Conservation (phyloP, 805 yeast species). For the Pichia paraexigua region DNA sequence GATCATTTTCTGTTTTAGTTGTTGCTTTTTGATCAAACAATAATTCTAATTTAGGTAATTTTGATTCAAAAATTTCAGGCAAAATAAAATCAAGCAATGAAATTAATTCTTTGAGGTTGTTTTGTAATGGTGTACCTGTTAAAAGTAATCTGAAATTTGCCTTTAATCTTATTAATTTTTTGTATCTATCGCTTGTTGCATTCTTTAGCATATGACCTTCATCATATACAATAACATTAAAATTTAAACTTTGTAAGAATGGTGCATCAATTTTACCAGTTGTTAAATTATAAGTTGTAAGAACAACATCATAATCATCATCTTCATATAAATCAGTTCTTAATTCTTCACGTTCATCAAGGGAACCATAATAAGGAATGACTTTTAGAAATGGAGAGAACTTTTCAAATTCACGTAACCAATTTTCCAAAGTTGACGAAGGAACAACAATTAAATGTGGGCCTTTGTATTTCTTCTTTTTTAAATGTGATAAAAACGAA, state of each 20-base stretch:
- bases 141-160: slow-evolving; percentile 80
- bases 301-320: slow-evolving; percentile 71
- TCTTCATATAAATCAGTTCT: slow-evolving; percentile 58
- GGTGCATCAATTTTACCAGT: slow-evolving; percentile 72
- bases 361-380: slow-evolving; percentile 91
- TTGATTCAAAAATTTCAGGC: slow-evolving; percentile 73
- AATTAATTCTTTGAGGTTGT: slow-evolving; percentile 82
- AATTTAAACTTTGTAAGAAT: slow-evolving; percentile 64
- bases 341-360: slow-evolving; percentile 74
- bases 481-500: slow-evolving; percentile 79
- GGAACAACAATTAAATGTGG: slow-evolving; percentile 96
- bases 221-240: slow-evolving; percentile 88
- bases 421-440: slow-evolving; percentile 90
- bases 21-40: slow-evolving; percentile 84
- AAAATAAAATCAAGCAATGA: slow-evolving; percentile 86
- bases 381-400: slow-evolving; percentile 78
- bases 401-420: slow-evolving; percentile 90
- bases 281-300: slow-evolving; percentile 90
- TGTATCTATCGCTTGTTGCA: slow-evolving; percentile 78
- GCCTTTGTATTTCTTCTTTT: slow-evolving; percentile 50
- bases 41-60: slow-evolving; percentile 71
- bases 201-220: slow-evolving; percentile 98
- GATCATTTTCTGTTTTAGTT: slow-evolving; percentile 39
- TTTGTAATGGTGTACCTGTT: slow-evolving; percentile 97
- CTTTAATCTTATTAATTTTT: slow-evolving; percentile 72